phyloP scores from a whole-genome alignment of 371 early-diverging fungal genomes.

The Mucor irregularis region DNA sequence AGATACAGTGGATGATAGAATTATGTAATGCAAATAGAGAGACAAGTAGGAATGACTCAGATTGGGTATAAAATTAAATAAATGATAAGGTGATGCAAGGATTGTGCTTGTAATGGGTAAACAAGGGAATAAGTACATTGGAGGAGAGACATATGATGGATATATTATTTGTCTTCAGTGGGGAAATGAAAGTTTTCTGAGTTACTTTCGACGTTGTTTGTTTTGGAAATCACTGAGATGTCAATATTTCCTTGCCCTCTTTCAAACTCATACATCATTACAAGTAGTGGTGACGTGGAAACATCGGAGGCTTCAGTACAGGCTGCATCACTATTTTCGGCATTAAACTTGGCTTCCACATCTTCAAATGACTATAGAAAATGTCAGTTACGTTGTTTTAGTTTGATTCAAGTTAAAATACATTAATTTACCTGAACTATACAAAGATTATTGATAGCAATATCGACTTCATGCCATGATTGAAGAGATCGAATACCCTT shows the following conservation, averaged over 20 bases:
- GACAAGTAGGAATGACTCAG: not conserved
- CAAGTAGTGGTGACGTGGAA: slow-evolving; percentile 22
- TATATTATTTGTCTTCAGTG: slow-evolving; percentile 1
- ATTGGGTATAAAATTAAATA: slow-evolving; percentile 1
- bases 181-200: not conserved
- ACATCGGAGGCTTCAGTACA: not conserved
- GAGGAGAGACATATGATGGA: not conserved
- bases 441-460: slow-evolving; percentile 54
- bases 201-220: not conserved
- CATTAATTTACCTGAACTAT: slow-evolving; percentile 52
- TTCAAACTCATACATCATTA: slow-evolving; percentile 50
- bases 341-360: slow-evolving; percentile 29
- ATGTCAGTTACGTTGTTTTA: not conserved
- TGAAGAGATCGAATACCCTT: slow-evolving; percentile 51
- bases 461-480: slow-evolving; percentile 54
- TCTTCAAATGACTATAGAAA: slow-evolving; percentile 36
- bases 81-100: not conserved
- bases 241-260: slow-evolving; percentile 36
- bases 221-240: slow-evolving; percentile 16
- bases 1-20: not conserved
- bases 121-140: not conserved
- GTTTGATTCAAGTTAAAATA: not conserved
- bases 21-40: not conserved
- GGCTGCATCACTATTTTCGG: not conserved
- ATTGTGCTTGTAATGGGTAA: not conserved